Conservation (phyloP, 345 rosid genomes). For the Euphorbia peplus region DNA sequence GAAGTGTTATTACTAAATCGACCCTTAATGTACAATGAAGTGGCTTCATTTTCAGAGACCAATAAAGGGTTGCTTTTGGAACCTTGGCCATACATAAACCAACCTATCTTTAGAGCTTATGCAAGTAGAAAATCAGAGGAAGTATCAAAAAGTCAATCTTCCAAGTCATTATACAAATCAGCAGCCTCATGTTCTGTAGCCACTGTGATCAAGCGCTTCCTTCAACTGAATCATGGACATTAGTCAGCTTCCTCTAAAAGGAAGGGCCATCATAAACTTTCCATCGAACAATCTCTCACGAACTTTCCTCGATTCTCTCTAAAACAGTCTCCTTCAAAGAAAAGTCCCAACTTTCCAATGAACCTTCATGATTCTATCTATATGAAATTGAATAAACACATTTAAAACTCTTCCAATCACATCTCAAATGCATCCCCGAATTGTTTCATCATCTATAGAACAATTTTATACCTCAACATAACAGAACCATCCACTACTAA, state of each 20-base stretch:
- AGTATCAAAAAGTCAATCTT: not conserved
- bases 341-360: too few relatives aligned
- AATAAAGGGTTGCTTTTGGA: not conserved
- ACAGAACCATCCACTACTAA: not conserved
- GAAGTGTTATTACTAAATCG: not conserved
- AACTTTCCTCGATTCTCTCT: not conserved
- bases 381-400: too few relatives aligned
- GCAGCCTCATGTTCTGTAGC: not conserved
- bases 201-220: not conserved
- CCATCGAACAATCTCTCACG: not conserved
- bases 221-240: not conserved
- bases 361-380: too few relatives aligned
- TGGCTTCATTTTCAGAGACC: not conserved
- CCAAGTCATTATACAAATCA: not conserved
- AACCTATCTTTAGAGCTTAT: not conserved
- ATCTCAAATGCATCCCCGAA: too few relatives aligned
- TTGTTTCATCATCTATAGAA: not conserved
- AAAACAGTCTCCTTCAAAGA: not conserved
- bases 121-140: not conserved
- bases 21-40: not conserved
- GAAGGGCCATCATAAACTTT: not conserved
- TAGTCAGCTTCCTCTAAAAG: not conserved
- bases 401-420: too few relatives aligned
- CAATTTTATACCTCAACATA: not conserved
- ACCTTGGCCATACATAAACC: not conserved